These are phyloP conservation scores for Themeda triandra DNA, from an alignment of 176 grass and related monocot genomes.

Conservation along the genomic window DNA sequence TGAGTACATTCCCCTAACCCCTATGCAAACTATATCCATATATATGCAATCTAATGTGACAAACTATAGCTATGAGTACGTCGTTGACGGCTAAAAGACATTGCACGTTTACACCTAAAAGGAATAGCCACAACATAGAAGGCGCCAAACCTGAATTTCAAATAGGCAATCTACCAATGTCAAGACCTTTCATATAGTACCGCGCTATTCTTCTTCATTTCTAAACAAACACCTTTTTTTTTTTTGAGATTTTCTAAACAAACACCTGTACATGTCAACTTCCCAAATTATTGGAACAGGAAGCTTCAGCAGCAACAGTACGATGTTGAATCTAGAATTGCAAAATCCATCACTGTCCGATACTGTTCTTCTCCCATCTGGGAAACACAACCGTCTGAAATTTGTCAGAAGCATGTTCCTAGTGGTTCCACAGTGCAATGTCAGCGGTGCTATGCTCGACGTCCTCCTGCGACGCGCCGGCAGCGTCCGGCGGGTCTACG, in stretches of 20 bases:
- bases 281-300: background rate
- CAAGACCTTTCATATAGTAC: background rate
- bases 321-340: background rate
- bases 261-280: too few species aligned
- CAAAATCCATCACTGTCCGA: background rate
- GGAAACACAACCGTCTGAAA: background rate
- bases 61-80: too few species aligned
- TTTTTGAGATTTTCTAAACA: too few species aligned
- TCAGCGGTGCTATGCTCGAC: slow-evolving; percentile 15
- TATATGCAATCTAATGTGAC: too few species aligned
- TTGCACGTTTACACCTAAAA: background rate
- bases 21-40: too few species aligned
- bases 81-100: too few species aligned
- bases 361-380: background rate
- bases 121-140: background rate
- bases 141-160: background rate
- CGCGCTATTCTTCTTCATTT: background rate
- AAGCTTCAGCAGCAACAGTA: background rate
- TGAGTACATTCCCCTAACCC: too few species aligned
- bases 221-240: too few species aligned
- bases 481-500: slow-evolving; percentile 16
- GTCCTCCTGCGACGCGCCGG: slow-evolving; percentile 11
- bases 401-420: background rate
- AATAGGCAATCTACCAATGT: background rate
- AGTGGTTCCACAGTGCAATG: slow-evolving; percentile 38